Evolutionary conservation across 2,329 filamentous ascomycete genomes (phyloP).

Genomic region (Coniochaeta sp.): DNA sequence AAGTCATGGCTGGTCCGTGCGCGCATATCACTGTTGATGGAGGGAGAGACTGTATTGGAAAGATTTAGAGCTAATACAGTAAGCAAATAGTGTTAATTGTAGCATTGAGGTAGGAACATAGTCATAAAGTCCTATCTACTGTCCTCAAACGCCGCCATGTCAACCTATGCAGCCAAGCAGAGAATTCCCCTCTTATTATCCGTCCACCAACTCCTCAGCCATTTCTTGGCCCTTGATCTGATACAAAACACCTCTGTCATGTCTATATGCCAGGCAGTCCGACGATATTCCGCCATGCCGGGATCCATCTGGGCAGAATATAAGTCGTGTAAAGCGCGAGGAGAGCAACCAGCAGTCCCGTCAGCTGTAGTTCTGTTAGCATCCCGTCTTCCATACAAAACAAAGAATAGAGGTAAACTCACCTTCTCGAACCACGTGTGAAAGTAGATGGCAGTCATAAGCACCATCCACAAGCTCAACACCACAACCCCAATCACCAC

Average conservation of each 20-base stretch:
- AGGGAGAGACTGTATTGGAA: too few species aligned
- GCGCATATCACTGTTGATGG: neutral
- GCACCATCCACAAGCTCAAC: constrained; percentile 86
- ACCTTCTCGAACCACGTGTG: constrained; percentile 99
- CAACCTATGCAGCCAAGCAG: neutral
- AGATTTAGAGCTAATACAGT: too few species aligned
- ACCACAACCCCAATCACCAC: constrained; percentile 56
- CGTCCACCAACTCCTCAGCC: neutral
- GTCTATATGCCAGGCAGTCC: constrained; percentile 43
- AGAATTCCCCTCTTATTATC: neutral
- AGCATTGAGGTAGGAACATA: too few species aligned
- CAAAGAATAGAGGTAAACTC: constrained; percentile 16
- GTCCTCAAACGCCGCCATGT: neutral
- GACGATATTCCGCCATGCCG: constrained; percentile 33
- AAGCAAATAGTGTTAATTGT: too few species aligned
- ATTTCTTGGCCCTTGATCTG: neutral
- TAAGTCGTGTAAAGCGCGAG: constrained; percentile 42
- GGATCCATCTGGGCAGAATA: constrained; percentile 42
- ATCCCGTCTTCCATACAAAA: neutral
- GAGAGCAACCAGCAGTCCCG: constrained; percentile 42
- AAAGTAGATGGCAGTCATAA: constrained; percentile 98
- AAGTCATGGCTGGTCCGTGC: constrained; percentile 18
- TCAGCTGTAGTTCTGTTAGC: constrained; percentile 29
- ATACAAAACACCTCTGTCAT: neutral
- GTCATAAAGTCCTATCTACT: neutral